These are phyloP conservation scores for Talaromyces marneffei DNA, from an alignment of 2,329 filamentous ascomycete species.

Conservation along the genomic window DNA sequence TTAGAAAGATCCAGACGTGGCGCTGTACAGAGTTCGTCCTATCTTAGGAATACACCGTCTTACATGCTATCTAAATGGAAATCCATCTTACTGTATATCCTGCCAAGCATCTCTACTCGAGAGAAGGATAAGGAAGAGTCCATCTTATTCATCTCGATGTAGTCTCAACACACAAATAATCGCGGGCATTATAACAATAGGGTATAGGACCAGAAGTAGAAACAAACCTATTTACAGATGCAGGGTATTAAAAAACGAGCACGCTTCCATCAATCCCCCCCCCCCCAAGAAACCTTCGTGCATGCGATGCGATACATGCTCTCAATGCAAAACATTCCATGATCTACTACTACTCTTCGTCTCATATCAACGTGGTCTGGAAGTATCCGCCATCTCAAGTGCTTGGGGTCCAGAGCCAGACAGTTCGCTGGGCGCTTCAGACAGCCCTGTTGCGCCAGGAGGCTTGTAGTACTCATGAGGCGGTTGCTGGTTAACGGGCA, in stretches of 20 bases:
- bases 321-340: neutral
- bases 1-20: too few species aligned
- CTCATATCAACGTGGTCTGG: constrained; percentile 84
- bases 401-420: neutral
- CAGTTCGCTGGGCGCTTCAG: constrained; percentile 7
- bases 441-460: neutral
- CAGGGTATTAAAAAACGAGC: neutral
- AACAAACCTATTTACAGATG: constrained; percentile 7
- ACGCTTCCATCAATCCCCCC: neutral
- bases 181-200: neutral
- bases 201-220: neutral
- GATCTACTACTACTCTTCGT: constrained; percentile 33
- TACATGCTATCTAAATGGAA: too few species aligned
- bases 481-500: constrained; percentile 2
- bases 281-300: neutral
- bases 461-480: constrained; percentile 7
- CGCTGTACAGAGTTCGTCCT: too few species aligned
- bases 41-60: too few species aligned
- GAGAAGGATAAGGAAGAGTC: too few species aligned
- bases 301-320: neutral
- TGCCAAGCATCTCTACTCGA: too few species aligned
- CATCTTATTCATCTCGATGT: neutral
- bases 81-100: too few species aligned
- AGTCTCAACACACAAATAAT: neutral
- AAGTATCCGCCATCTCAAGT: constrained; percentile 52